Evolutionary conservation across 2,329 filamentous ascomycete genomes (phyloP).

Genomic region (Esteya vermicola): DNA sequence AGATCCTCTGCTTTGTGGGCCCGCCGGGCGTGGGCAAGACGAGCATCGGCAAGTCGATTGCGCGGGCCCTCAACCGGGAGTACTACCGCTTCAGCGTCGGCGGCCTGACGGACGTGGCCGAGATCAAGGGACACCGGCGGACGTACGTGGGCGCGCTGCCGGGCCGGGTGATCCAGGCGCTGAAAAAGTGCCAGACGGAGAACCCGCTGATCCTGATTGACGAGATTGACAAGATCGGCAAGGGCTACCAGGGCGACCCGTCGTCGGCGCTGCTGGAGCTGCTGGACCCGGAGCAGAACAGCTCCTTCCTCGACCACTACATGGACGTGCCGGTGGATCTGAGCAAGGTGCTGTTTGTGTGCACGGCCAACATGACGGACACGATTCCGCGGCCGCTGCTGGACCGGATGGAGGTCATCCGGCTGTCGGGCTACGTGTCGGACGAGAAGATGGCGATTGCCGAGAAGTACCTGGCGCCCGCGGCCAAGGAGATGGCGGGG

Average conservation of each 20-base stretch:
- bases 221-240: slow-evolving; percentile 95
- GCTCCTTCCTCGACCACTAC: slow-evolving; percentile 94
- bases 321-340: slow-evolving; percentile 96
- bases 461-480: slow-evolving; percentile 78
- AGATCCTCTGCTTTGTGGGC: slow-evolving; percentile 94
- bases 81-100: slow-evolving; percentile 99
- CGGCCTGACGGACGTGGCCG: slow-evolving; percentile 89
- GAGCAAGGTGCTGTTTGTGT: slow-evolving; percentile 95
- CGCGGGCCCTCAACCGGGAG: slow-evolving; percentile 81
- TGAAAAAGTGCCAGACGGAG: slow-evolving; percentile 98
- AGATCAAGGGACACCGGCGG: slow-evolving; percentile 94
- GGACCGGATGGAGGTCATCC: slow-evolving; percentile 96
- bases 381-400: slow-evolving; percentile 89
- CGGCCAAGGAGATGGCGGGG: slow-evolving; percentile 87
- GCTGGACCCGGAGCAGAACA: slow-evolving; percentile 94
- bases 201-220: slow-evolving; percentile 95
- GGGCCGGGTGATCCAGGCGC: slow-evolving; percentile 89
- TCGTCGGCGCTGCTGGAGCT: slow-evolving; percentile 87
- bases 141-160: slow-evolving; percentile 95
- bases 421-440: slow-evolving; percentile 88
- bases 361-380: slow-evolving; percentile 97
- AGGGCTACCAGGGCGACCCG: slow-evolving; percentile 91
- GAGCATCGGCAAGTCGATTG: slow-evolving; percentile 96
- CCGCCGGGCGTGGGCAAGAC: slow-evolving; percentile 97
- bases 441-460: slow-evolving; percentile 99